A percentile compares a stretch with the other conserved stretches of the same genome.
phyloP scores from a whole-genome alignment of 257 asterid species.

The Buddleja alternifolia region DNA sequence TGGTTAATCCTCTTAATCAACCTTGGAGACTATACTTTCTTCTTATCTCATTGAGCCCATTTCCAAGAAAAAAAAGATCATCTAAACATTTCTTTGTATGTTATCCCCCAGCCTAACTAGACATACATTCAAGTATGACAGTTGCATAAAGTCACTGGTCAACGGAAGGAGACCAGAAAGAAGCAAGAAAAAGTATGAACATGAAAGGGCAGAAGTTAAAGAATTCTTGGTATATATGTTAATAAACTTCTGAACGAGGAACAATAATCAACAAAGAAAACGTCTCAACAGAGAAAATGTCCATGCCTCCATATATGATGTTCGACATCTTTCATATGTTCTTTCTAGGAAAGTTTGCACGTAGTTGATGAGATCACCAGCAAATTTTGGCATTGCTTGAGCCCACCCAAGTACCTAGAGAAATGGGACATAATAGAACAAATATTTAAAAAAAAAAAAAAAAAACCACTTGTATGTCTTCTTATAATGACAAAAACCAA shows the following conservation, averaged over 20 bases:
- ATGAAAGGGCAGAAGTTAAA: constrained; percentile 18
- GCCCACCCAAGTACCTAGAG: constrained; percentile 99
- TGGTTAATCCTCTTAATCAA: constrained; percentile 13
- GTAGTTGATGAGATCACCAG: constrained; percentile 81
- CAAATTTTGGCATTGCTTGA: constrained; percentile 98
- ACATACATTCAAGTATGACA: constrained; percentile 12
- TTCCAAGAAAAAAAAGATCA: constrained; percentile 14
- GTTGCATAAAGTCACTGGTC: constrained; percentile 27
- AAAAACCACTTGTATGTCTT: constrained; percentile 16
- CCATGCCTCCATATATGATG: constrained; percentile 96
- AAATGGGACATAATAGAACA: constrained; percentile 28
- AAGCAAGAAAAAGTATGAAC: constrained; percentile 11
- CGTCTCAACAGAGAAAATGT: constrained; percentile 13
- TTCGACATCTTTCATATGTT: constrained; percentile 97
- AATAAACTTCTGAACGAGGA: constrained; percentile 29
- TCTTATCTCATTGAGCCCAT: constrained; percentile 13
- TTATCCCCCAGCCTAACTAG: constrained; percentile 22
- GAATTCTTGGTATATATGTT: constrained; percentile 16
- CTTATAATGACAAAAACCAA: constrained; percentile 18
- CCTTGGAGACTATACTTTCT: not conserved
- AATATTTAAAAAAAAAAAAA: too few relatives aligned
- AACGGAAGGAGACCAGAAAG: constrained; percentile 11
- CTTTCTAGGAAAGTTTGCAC: constrained; percentile 96
- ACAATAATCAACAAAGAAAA: constrained; percentile 23
- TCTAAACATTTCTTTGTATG: not conserved